phyloP scores from a whole-genome alignment of 257 asterid genomes.

The Euphrasia confusa region DNA sequence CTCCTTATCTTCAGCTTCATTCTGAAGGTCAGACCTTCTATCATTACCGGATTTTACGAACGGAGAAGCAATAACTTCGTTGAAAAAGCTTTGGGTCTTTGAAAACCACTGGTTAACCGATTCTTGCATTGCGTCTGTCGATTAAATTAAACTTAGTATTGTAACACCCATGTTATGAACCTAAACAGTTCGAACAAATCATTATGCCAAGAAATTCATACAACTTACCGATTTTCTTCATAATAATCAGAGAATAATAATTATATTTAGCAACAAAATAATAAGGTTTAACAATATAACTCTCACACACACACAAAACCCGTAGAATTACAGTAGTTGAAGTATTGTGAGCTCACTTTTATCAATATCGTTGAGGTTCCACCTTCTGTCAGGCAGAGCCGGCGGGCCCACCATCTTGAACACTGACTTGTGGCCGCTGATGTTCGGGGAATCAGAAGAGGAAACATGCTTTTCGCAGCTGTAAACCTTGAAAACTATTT shows the following conservation, averaged over 20 bases:
- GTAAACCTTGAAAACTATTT: background rate
- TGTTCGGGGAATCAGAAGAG: slow-evolving; percentile 41
- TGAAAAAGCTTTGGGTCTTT: slow-evolving; percentile 74
- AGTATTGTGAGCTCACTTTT: slow-evolving; percentile 32
- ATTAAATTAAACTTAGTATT: slow-evolving; percentile 15
- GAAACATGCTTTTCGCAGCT: slow-evolving; percentile 51
- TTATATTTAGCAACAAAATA: no score
- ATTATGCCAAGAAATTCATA: background rate
- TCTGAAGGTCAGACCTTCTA: slow-evolving; percentile 38
- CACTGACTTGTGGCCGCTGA: slow-evolving; percentile 37
- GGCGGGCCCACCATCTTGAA: slow-evolving; percentile 52
- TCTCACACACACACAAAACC: no score
- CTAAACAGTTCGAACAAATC: background rate
- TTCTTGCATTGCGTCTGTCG: slow-evolving; percentile 70
- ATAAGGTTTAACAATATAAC: no score
- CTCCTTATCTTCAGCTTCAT: slow-evolving; percentile 45
- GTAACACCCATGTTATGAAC: background rate
- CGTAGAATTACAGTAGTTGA: no score
- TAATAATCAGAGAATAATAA: no score
- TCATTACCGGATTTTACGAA: slow-evolving; percentile 64
- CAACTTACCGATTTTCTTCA: no score
- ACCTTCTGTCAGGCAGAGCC: slow-evolving; percentile 47
- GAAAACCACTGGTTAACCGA: slow-evolving; percentile 71
- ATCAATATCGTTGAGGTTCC: slow-evolving; percentile 74
- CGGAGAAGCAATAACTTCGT: slow-evolving; percentile 65